Evolutionary conservation across 768 basidiomycete genomes (phyloP), one percentile per base, ranked within the genome.

Genomic region (Butyriboletus loyo): DNA sequence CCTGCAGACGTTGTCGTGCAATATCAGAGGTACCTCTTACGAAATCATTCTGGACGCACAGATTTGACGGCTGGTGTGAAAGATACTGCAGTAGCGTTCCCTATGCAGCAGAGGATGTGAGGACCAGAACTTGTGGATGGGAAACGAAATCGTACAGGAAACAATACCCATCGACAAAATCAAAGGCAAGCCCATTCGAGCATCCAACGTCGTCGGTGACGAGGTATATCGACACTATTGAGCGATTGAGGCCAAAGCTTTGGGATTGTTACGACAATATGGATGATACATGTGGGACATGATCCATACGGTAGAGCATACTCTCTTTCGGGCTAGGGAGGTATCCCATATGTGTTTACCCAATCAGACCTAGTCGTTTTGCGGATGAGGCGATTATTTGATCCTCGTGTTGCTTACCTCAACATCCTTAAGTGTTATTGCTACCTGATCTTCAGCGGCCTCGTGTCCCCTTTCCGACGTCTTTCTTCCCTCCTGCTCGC

Each of bases 31-130:
- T 0, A 30, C 14, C 1, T 13, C 46, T 5, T 63, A 63, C 34
- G 52, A 43, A 17, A 49, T 66, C 15, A 53, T 43, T 11, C 42
- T 59, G n/a, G 69, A 72, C 52, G 52, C n/a, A 7, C 70, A 71
- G 38, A 69, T 72, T 38, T 71, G 59, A 60, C 70, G 76, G 8
- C 52, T 58, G 31, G 70, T 66, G 54, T 76, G 73, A 58, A 37
- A 34, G 34, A 34, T 34, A 8, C 34, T 34, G 34, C 17, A 34
- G 34, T 35, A 35, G 34, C 77, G 70, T 61, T 77, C 70, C 5
- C 60, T 61, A 19, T 42, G 14, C 13, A 17, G 10, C 8, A n/a
- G 4, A 30, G n/a, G 17, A 25, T 27, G n/a, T 47, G 13, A 47
- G 46, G 8, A 24, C 8, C 13, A 22, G 13, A 27, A 37, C 27